Evolutionary conservation across 257 asterid species (phyloP), one percentile per base, ranked within the genome.

Genomic region (Osmanthus fragrans): DNA sequence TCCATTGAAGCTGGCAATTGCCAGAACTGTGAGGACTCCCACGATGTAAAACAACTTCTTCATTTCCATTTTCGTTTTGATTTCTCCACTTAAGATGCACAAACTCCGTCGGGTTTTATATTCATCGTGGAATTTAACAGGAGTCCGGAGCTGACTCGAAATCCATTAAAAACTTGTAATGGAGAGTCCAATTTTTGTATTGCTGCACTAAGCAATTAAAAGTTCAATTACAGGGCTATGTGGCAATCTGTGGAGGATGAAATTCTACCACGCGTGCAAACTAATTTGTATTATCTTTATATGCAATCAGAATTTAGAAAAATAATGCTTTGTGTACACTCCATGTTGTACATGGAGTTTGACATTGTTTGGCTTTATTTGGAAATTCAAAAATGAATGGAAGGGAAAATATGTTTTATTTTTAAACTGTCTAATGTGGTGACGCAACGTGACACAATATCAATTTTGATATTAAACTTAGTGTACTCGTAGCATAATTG

Each of bases 11-110:
- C 79, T 66, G 0, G 82, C 71, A 27, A 74, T 40, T 10, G 76
- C 85, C 8, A 83, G n/a, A 30, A 82, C 49, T 3, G 73, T 70
- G 30, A 91, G 37, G 23, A 84, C 39, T 8, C 81, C 86, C 18
- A 88, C 32, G 30, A 77, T 72, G 75, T 63, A 86, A 33, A 84
- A n/a, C 40, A 56, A 77, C 77, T 84, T 88, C 36, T 68, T 69
- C 60, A 1, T 68, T 4, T 69, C 1, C 10, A 1, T 34, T 19
- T 51, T 21, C 69, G 25, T 23, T 40, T 13, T 4, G 56, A 15
- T 73, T 18, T 2, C 40, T 66, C 21, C 47, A 12, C 3, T 75
- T 37, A 12, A 71, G 58, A 27, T 23, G 13, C 37, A 2, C 13
- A 7, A 27, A 16, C 19, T 49, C 1, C 4, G n/a, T n/a, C 9